Evolutionary conservation across 768 basidiomycete species (phyloP), one percentile per base, ranked within the genome.

Genomic region (Suillus fuscotomentosus): DNA sequence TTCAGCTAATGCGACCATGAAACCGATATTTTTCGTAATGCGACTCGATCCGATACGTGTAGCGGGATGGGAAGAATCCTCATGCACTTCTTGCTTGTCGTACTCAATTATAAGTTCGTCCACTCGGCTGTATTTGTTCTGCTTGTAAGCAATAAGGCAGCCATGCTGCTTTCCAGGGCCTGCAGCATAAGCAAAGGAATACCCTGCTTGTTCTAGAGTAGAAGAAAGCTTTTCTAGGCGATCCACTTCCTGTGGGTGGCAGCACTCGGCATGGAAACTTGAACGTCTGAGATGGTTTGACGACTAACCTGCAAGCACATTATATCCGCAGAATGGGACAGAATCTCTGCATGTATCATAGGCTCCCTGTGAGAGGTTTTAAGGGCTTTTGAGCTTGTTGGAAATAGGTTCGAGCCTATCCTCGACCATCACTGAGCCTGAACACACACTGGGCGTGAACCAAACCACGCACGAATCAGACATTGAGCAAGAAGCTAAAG

Each of bases 121-220:
- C 24, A 82, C 65, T 64, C 83, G 76, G 34, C 74, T 76, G 71
- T 87, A 94, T 17, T 76, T 67, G 31, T 77, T 72, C 24, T 79
- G 77, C 65, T 87, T 87, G 77, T 86, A 95, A 1, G 90, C 87
- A 65, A 97, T 86, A 61, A 97, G 84, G 73, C 92, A 91, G 2
- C 95, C 95, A 67, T 98, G 95, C 54, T 83, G 85, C 77, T 98
- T 98, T 8, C 78, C 77, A 22, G 83, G 87, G 11, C 93, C 95
- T 42, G 85, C 80, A 8, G 86, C 88, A 74, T 87, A 90, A 59
- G 86, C 82, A 71, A 86, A 76, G 10, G 78, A 75, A 73, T 95
- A 95, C 11, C 86, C 86, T 14, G 86, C 86, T 39, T 79, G 72
- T 53, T 89, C 82, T 8, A 97, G 81, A 24, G 81, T 78, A 1